Percentiles rank a stretch among this genome's conserved stretches.
Conservation (phyloP, 768 basidiomycete species). For the Termitomyces sp. region DNA sequence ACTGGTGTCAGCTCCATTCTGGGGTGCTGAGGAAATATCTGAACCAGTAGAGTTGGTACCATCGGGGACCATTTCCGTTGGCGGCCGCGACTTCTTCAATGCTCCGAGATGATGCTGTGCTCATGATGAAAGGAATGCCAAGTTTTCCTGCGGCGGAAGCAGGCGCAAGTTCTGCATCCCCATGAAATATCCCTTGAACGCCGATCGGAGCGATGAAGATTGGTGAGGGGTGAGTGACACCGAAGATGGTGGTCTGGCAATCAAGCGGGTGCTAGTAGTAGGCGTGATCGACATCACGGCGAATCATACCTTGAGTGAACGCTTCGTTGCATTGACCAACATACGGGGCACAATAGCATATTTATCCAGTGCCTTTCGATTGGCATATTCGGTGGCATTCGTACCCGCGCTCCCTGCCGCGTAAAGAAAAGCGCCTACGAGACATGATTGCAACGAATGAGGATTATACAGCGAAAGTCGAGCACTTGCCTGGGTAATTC, state of each 20-base stretch:
- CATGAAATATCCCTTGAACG: conserved; percentile 68
- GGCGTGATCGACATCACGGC: too few species aligned
- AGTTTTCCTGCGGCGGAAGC: conserved; percentile 61
- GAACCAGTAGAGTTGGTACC: conserved; percentile 83
- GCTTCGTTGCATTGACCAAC: conserved; percentile 55
- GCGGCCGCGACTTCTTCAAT: conserved; percentile 74
- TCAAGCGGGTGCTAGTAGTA: neutral
- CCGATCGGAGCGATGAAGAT: conserved; percentile 72
- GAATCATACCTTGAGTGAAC: conserved; percentile 51
- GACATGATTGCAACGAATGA: neutral
- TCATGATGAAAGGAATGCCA: conserved; percentile 67
- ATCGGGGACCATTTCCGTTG: conserved; percentile 62
- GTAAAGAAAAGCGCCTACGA: conserved; percentile 63
- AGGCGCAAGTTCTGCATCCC: conserved; percentile 66
- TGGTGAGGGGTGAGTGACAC: conserved; percentile 55
- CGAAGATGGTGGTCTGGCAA: conserved; percentile 63
- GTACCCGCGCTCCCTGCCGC: conserved; percentile 75
- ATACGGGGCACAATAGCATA: conserved; percentile 80
- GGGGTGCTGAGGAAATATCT: conserved; percentile 1
- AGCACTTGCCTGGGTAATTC: conserved; percentile 42
- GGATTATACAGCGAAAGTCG: neutral
- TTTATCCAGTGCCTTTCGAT: conserved; percentile 55
- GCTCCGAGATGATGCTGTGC: conserved; percentile 64
- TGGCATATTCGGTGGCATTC: conserved; percentile 59
- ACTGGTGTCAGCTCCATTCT: neutral